Conservation (phyloP, 495 filamentous ascomycete species). For the Diplogelasinospora grovesii region DNA sequence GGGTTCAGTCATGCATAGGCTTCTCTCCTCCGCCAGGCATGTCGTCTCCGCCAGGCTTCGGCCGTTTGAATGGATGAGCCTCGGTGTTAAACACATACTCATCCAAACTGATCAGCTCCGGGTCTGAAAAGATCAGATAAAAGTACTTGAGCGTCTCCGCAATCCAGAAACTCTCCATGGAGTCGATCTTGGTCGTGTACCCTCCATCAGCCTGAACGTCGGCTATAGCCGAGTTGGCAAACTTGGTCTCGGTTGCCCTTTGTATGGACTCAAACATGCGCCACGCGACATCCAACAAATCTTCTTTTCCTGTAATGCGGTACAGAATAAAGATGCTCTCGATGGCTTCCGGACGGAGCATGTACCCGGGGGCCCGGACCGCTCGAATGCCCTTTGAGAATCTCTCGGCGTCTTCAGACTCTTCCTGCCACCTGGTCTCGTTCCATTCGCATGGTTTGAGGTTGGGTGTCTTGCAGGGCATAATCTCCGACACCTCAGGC, state of each 20-base stretch:
- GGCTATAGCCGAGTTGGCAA: conserved; percentile 51
- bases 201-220: conserved; percentile 33
- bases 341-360: conserved; percentile 58
- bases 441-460: conserved; percentile 17
- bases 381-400: no score
- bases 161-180: conserved; percentile 50
- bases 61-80: conserved; percentile 62
- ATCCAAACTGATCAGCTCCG: conserved; percentile 63
- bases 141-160: conserved; percentile 53
- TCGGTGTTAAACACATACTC: conserved; percentile 84
- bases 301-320: conserved; percentile 62
- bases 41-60: conserved; percentile 9
- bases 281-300: conserved; percentile 66
- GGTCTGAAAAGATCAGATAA: conserved; percentile 74
- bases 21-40: background rate
- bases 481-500: conserved; percentile 64
- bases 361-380: conserved; percentile 30
- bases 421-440: conserved; percentile 19
- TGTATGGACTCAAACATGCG: conserved; percentile 64
- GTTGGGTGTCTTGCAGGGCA: conserved; percentile 38
- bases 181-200: conserved; percentile 28
- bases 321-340: conserved; percentile 72
- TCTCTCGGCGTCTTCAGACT: no score
- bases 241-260: conserved; percentile 51
- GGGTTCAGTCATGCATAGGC: no score